A percentile compares a stretch with the other conserved stretches of the same genome.
These are phyloP conservation scores for Raddia guianensis DNA, from an alignment of 176 grass and related monocot genomes.

Conservation along the genomic window DNA sequence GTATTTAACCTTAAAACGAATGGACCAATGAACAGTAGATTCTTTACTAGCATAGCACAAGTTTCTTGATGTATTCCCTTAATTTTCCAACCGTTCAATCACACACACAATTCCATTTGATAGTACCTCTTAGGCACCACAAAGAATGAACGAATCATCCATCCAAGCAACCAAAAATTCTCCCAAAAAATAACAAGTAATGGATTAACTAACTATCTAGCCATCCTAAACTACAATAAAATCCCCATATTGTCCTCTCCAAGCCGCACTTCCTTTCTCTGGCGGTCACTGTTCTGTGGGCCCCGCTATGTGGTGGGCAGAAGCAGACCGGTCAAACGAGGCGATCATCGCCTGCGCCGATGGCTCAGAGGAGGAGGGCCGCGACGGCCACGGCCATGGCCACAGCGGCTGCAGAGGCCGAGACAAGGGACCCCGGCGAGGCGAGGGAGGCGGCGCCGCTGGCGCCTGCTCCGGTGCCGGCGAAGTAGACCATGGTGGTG, in stretches of 20 bases:
- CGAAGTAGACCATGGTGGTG: conserved; percentile 56
- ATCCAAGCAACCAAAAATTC: neutral
- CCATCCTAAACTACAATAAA: neutral
- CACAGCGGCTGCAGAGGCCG: neutral
- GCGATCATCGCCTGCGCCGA: neutral
- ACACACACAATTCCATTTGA: no score
- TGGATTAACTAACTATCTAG: neutral
- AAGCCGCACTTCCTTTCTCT: neutral
- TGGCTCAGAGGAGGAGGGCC: neutral
- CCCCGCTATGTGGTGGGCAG: no score
- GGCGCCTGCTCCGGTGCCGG: no score
- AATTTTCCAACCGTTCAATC: neutral
- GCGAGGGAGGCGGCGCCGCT: neutral
- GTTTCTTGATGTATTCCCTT: neutral
- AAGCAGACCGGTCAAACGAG: neutral
- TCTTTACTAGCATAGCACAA: no score
- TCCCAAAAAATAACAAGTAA: neutral
- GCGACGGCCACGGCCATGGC: neutral
- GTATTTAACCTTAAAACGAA: no score
- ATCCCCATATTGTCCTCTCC: neutral
- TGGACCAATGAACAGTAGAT: no score
- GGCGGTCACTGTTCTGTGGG: no score
- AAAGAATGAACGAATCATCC: conserved; percentile 12
- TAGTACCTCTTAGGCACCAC: neutral
- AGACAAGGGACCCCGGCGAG: neutral